Evolutionary conservation across 805 yeast genomes (phyloP), one percentile per base, ranked within the genome.

Genomic region (Huiozyma naganishii): DNA sequence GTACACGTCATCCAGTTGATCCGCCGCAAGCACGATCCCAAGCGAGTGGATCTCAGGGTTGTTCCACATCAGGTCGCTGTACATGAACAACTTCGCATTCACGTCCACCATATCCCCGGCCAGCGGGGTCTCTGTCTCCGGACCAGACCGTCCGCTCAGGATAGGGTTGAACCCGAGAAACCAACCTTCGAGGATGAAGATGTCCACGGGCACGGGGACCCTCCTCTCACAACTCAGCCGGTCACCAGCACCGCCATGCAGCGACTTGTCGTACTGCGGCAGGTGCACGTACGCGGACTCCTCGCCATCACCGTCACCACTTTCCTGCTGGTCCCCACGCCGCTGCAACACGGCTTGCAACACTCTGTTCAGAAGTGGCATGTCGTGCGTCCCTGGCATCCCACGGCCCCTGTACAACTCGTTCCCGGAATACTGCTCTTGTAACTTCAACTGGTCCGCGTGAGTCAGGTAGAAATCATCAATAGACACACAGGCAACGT

Each of bases 111-210:
- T 68, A 63, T 45, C 58, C 44, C 43, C 52, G 38, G 38, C 47
- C 41, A 41, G 51, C 47, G 59, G 33, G 29, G 57, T 32, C 5
- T 37, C 40, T 40, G 45, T 42, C 8, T 44, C 17, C 28, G 44
- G 39, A 6, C 58, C 60, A 17, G 23, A 17, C 23, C 23, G 23
- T 1, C 48, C 49, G 4, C 58, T 58, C 1, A 61, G 50, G 13
- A 74, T 50, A 1, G 82, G 69, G 5, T 57, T 48, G 57, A 78
- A 90, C 1, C 97, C 97, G 27, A 78, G 72, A 65, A 89, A 87
- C 98, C 98, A 90, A 5, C 97, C 98, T 64, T 90, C 98, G 36
- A 92, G 69, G 1, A 90, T 61, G 3, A 90, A 71, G 4, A 88
- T 72, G 53, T 83, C 86, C 4, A 77, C 68, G 2, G 74, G 72